Evolutionary conservation across 139 green algal genomes (phyloP).

Genomic region (Auxenochlorella protothecoides): DNA sequence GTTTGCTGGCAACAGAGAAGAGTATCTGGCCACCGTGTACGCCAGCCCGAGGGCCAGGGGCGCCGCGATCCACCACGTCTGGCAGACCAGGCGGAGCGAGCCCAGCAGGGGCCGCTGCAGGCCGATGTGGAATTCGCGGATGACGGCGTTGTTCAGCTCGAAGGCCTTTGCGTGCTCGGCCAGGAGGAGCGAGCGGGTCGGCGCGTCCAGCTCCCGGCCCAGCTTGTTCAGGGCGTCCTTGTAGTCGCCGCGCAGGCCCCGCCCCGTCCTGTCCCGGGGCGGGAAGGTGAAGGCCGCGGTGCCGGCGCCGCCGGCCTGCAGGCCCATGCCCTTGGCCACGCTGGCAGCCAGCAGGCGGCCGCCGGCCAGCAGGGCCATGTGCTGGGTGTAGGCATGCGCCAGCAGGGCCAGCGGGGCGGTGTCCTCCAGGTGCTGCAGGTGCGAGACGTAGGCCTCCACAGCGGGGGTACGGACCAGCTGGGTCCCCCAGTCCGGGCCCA

Average conservation of each 20-base stretch:
- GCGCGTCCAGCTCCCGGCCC: neutral
- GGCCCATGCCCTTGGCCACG: neutral
- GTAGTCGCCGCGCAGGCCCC: constrained; percentile 6
- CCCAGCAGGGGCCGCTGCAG: neutral
- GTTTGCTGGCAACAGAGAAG: no score
- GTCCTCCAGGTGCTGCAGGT: neutral
- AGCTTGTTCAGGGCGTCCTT: constrained; percentile 3
- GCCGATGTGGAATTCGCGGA: constrained; percentile 1
- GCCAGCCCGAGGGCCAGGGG: neutral
- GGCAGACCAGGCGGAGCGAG: constrained; percentile 5
- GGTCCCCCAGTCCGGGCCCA: neutral
- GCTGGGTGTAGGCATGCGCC: constrained; percentile 12
- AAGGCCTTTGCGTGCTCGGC: constrained; percentile 9
- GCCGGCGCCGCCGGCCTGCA: constrained; percentile 1
- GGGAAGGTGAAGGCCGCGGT: constrained; percentile 12
- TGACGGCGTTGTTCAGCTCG: constrained; percentile 3
- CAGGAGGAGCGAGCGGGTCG: neutral
- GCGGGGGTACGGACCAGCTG: neutral
- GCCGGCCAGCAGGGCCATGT: constrained; percentile 7
- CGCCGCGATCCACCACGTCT: neutral
- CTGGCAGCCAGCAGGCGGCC: constrained; percentile 1
- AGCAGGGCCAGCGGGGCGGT: constrained; percentile 9
- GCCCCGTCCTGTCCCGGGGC: neutral
- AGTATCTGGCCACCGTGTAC: no score
- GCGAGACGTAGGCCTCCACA: constrained; percentile 2